Evolutionary conservation across 2,329 filamentous ascomycete genomes (phyloP).

Genomic region (Xylariaceae sp.): DNA sequence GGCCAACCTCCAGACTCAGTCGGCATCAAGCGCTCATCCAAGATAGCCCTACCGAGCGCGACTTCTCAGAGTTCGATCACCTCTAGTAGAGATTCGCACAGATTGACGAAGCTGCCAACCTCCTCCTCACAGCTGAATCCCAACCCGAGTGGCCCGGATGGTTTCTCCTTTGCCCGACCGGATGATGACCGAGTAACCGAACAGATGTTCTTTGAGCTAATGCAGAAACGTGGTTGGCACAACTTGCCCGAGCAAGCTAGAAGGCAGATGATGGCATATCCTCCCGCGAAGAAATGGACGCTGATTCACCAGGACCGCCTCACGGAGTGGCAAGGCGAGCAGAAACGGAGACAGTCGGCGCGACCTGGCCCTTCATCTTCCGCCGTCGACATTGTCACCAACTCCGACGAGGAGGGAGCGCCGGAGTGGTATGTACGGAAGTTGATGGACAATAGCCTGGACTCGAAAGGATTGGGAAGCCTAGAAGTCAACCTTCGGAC

Average conservation of each 20-base stretch:
- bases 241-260: slow-evolving; percentile 92
- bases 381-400: slow-evolving; percentile 61
- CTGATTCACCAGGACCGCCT: slow-evolving; percentile 92
- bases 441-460: slow-evolving; percentile 93
- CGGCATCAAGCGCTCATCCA: slow-evolving; percentile 44
- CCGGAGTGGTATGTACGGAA: slow-evolving; percentile 98
- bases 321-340: slow-evolving; percentile 89
- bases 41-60: slow-evolving; percentile 49
- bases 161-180: slow-evolving; percentile 65
- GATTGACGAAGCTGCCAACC: slow-evolving; percentile 51
- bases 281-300: slow-evolving; percentile 94
- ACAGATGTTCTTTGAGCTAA: slow-evolving; percentile 85
- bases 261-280: slow-evolving; percentile 94
- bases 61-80: slow-evolving; percentile 54
- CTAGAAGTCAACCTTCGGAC: slow-evolving; percentile 91
- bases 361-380: slow-evolving; percentile 64
- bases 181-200: slow-evolving; percentile 81
- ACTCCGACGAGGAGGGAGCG: slow-evolving; percentile 89
- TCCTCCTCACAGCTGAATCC: slow-evolving; percentile 28
- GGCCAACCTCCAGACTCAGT: slow-evolving; percentile 39
- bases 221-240: slow-evolving; percentile 98
- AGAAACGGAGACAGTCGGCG: slow-evolving; percentile 76
- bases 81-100: slow-evolving; percentile 53
- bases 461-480: slow-evolving; percentile 85
- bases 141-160: slow-evolving; percentile 40